Conservation (phyloP, 352 stramenopile genomes). For the Phytophthora pisi region DNA sequence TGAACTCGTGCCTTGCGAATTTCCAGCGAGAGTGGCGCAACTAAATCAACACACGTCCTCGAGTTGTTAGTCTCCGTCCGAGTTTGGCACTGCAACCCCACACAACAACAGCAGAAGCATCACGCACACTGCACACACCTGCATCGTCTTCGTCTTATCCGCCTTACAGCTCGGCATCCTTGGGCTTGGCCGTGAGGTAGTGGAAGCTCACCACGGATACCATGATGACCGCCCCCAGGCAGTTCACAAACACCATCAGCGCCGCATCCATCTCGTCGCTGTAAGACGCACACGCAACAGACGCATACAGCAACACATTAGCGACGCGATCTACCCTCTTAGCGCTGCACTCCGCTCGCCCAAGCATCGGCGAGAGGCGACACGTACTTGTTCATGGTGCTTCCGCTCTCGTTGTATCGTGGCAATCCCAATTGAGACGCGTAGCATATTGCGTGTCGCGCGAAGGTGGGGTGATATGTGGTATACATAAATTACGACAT, state of each 20-base stretch:
- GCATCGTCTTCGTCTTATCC: not conserved
- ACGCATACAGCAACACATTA: constrained; percentile 11
- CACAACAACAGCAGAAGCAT: not conserved
- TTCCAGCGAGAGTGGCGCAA: not conserved
- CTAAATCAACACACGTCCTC: constrained; percentile 1
- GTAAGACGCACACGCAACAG: constrained; percentile 9
- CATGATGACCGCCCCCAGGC: constrained; percentile 87
- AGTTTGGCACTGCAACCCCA: not conserved
- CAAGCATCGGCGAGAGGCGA: not conserved
- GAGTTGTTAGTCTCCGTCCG: constrained; percentile 10
- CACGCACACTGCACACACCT: not conserved
- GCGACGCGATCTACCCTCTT: not conserved
- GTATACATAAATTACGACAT: constrained; percentile 15
- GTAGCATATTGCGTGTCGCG: constrained; percentile 18
- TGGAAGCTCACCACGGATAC: constrained; percentile 89
- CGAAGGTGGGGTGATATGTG: constrained; percentile 9
- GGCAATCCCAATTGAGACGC: constrained; percentile 34
- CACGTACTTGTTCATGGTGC: constrained; percentile 57
- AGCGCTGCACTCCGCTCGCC: not conserved
- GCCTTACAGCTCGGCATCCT: constrained; percentile 80
- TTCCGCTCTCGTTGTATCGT: constrained; percentile 26
- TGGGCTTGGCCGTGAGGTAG: constrained; percentile 84
- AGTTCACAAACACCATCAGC: constrained; percentile 91
- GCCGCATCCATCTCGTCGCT: constrained; percentile 89
- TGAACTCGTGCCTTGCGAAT: not conserved